phyloP scores from a whole-genome alignment of 768 basidiomycete species.

The Nidularia pulvinata region DNA sequence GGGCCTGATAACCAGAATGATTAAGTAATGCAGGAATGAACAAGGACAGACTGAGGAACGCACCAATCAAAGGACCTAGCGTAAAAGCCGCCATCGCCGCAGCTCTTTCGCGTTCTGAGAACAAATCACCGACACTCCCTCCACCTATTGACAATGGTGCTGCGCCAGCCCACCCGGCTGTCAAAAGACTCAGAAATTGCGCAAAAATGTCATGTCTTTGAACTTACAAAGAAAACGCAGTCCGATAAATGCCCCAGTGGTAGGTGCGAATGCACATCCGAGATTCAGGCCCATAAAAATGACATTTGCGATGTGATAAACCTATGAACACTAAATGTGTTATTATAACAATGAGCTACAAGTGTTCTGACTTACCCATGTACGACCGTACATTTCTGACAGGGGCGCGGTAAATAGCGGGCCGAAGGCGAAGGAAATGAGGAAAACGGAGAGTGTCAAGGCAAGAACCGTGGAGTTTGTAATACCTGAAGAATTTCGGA shows the following conservation, averaged over 20 bases:
- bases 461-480: constrained; percentile 49
- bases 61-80: constrained; percentile 64
- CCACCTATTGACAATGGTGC: constrained; percentile 67
- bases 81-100: constrained; percentile 72
- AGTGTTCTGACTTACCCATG: constrained; percentile 45
- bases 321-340: constrained; percentile 23
- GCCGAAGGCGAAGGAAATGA: constrained; percentile 65
- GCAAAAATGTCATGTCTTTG: not conserved
- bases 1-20: constrained; percentile 24
- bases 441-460: constrained; percentile 62
- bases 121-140: constrained; percentile 69
- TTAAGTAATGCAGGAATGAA: no score
- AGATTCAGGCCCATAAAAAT: constrained; percentile 63
- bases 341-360: not conserved
- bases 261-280: constrained; percentile 71
- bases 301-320: constrained; percentile 65
- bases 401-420: constrained; percentile 68
- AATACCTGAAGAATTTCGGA: constrained; percentile 22
- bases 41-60: not conserved
- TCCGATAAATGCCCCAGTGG: constrained; percentile 47
- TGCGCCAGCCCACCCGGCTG: constrained; percentile 65
- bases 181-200: not conserved
- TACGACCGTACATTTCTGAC: constrained; percentile 75
- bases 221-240: constrained; percentile 72
- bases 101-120: constrained; percentile 49